Conservation (phyloP, 208 protist genomes). For the Leishmania amazonensis region DNA sequence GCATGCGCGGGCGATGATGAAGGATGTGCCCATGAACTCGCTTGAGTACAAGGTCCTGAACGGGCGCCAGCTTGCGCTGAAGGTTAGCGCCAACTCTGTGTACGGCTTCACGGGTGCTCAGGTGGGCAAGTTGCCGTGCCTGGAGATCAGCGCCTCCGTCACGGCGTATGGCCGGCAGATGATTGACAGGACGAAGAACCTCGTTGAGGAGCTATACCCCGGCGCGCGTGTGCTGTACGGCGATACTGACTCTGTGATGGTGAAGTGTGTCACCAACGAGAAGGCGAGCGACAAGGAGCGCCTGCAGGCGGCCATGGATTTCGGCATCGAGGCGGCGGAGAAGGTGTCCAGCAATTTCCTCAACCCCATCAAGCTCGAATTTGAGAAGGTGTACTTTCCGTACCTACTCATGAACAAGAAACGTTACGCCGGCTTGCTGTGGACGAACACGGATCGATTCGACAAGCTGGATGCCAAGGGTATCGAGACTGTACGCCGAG, state of each 20-base stretch:
- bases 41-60: conserved; percentile 95
- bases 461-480: conserved; percentile 99
- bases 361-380: conserved; percentile 99
- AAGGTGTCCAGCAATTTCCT: conserved; percentile 80
- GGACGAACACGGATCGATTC: conserved; percentile 97
- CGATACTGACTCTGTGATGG: conserved; percentile 99
- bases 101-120: conserved; percentile 99
- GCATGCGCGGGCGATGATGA: conserved; percentile 82
- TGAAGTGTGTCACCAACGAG: conserved; percentile 81
- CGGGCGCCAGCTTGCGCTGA: conserved; percentile 99
- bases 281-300: conserved; percentile 62
- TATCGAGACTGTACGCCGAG: conserved; percentile 98
- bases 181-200: conserved; percentile 97
- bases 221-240: conserved; percentile 98
- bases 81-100: conserved; percentile 99
- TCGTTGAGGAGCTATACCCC: conserved; percentile 97
- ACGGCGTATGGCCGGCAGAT: conserved; percentile 99
- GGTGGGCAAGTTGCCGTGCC: conserved; percentile 98
- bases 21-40: conserved; percentile 74
- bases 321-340: conserved; percentile 94
- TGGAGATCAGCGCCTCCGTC: conserved; percentile 95
- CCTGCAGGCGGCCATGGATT: conserved; percentile 65
- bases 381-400: conserved; percentile 99
- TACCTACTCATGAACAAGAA: conserved; percentile 99
- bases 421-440: conserved; percentile 99